Conservation (phyloP, 179 eudicot species). For the Camellia oleifera region DNA sequence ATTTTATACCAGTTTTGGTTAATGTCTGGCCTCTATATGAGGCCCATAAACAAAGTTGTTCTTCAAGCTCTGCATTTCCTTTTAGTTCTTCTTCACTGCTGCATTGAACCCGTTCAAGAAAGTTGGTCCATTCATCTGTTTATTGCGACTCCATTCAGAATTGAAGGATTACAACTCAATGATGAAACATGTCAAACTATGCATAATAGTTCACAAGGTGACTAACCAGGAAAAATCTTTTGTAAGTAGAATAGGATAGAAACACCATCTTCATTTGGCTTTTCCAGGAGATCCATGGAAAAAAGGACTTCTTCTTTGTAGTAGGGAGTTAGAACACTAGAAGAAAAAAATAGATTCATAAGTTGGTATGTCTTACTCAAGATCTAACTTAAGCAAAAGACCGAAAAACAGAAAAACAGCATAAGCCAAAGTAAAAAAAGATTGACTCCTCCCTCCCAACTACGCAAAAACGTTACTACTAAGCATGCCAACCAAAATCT, state of each 20-base stretch:
- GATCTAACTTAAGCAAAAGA: not conserved
- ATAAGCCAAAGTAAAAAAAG: not conserved
- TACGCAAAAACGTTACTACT: not conserved
- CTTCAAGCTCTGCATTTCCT: conserved; percentile 51
- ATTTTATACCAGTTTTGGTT: conserved; percentile 79
- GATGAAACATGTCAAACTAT: not conserved
- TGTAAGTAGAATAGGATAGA: conserved; percentile 94
- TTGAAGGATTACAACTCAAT: not conserved
- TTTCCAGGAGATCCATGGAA: conserved; percentile 58
- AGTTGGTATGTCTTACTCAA: conserved; percentile 1
- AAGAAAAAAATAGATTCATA: conserved; percentile 6
- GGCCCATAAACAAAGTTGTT: conserved; percentile 93
- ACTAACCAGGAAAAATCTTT: conserved; percentile 88
- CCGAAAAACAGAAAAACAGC: not conserved
- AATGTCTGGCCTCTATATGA: conserved; percentile 98
- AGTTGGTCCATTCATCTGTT: conserved; percentile 94
- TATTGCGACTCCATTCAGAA: conserved; percentile 16
- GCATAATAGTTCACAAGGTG: not conserved
- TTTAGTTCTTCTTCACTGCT: conserved; percentile 66
- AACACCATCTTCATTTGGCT: conserved; percentile 93
- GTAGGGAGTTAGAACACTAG: conserved; percentile 92
- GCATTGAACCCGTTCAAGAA: conserved; percentile 64
- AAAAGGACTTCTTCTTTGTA: conserved; percentile 89
- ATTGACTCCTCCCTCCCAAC: not conserved
- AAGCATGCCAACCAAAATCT: too few relatives aligned